phyloP scores from a whole-genome alignment of 2,329 filamentous ascomycete species.

The Ophioceras dolichostomum region DNA sequence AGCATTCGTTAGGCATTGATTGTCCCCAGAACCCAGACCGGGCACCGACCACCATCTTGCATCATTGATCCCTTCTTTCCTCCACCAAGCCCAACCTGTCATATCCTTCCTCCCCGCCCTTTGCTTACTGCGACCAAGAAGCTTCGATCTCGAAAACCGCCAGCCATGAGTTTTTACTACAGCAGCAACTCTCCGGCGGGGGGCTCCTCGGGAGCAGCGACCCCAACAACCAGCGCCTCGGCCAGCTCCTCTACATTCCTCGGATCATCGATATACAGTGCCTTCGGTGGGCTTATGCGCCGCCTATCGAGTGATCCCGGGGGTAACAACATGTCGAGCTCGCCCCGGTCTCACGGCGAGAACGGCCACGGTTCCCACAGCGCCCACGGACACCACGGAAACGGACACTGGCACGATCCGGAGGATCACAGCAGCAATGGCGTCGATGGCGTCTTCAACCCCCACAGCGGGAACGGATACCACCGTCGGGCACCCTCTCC shows the following conservation, averaged over 20 bases:
- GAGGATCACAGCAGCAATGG: too few species aligned
- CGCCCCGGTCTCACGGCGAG: too few species aligned
- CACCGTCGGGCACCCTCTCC: conserved; percentile 44
- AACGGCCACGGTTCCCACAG: conserved; percentile 11
- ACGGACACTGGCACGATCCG: too few species aligned
- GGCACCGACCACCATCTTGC: too few species aligned
- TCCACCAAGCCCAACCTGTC: too few species aligned
- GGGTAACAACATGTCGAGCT: conserved; percentile 6
- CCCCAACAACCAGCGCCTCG: conserved; percentile 14
- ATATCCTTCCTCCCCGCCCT: too few species aligned
- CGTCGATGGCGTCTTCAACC: conserved; percentile 45
- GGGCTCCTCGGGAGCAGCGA: conserved; percentile 12
- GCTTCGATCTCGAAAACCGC: too few species aligned
- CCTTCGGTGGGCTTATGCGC: conserved; percentile 53
- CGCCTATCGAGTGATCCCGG: conserved; percentile 45
- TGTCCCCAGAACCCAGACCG: too few species aligned
- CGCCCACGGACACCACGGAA: conserved; percentile 14
- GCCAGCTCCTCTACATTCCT: conserved; percentile 15
- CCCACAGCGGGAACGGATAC: conserved; percentile 16
- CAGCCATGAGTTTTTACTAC: conserved; percentile 10
- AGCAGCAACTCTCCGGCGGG: conserved; percentile 3
- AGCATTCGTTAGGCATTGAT: too few species aligned
- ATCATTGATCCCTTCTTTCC: too few species aligned
- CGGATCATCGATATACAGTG: conserved; percentile 20
- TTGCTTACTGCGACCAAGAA: too few species aligned